These are phyloP conservation scores for Citrus australasica DNA, from an alignment of 345 rosid genomes.

Conservation along the genomic window DNA sequence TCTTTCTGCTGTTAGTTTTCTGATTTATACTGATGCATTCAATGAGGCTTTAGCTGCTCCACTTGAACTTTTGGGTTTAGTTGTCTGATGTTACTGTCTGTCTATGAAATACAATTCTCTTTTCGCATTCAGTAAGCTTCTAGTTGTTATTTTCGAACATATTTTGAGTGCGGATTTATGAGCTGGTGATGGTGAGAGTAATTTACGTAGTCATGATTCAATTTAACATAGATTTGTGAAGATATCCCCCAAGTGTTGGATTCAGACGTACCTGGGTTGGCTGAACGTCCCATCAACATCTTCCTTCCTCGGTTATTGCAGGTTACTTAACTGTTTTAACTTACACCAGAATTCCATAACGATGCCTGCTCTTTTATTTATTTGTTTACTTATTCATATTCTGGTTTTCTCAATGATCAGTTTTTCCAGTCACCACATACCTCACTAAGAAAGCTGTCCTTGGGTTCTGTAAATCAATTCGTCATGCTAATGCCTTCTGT, in stretches of 20 bases:
- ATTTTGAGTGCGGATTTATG: neutral
- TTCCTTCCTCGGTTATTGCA: constrained; percentile 76
- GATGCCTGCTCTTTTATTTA: neutral
- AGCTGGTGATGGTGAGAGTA: neutral
- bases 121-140: neutral
- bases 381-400: neutral
- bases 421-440: constrained; percentile 87
- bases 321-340: constrained; percentile 36
- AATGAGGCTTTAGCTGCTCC: neutral
- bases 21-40: neutral
- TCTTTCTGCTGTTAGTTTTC: neutral
- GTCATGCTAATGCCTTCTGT: constrained; percentile 95
- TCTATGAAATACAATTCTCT: neutral
- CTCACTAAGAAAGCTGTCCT: constrained; percentile 75
- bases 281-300: constrained; percentile 82
- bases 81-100: neutral
- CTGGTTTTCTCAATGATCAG: constrained; percentile 44
- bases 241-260: constrained; percentile 90
- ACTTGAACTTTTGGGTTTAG: neutral
- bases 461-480: constrained; percentile 85
- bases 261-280: constrained; percentile 78
- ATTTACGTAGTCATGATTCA: neutral
- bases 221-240: constrained; percentile 71
- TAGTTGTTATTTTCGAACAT: neutral
- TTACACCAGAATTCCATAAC: neutral